These are phyloP conservation scores for Cynara cardunculus DNA, from an alignment of 129 eudicot species.

Conservation along the genomic window DNA sequence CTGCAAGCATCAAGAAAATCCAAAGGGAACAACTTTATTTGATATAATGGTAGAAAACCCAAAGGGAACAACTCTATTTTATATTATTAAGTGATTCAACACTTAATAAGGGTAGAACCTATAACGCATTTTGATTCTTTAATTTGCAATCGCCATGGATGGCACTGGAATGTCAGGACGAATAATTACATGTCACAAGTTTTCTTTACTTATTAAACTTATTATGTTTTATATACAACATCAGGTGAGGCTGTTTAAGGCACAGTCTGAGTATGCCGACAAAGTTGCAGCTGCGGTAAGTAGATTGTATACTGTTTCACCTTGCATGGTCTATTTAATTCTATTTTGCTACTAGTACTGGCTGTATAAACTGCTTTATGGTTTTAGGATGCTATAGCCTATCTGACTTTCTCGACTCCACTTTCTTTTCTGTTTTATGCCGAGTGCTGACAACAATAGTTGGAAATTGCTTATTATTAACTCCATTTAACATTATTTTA, in stretches of 20 bases:
- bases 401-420: not conserved
- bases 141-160: not conserved
- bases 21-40: not conserved
- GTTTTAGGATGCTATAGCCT: not conserved
- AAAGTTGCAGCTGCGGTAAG: conserved; percentile 78
- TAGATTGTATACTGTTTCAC: conserved; percentile 6
- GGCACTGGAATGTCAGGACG: not conserved
- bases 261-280: conserved; percentile 86
- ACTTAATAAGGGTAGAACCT: not conserved
- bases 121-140: not conserved
- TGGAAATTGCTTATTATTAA: not conserved
- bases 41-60: not conserved
- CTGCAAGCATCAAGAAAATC: not conserved
- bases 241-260: conserved; percentile 82
- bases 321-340: not conserved
- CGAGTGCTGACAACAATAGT: not conserved
- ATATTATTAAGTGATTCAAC: not conserved
- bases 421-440: not conserved
- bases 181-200: not conserved
- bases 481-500: not conserved
- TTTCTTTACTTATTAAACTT: not conserved
- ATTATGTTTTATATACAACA: not conserved
- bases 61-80: not conserved
- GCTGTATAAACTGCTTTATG: not conserved
- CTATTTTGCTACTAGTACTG: not conserved